These are phyloP conservation scores for Lichtheimia hyalospora DNA, from an alignment of 371 early-diverging fungal genomes.

Conservation along the genomic window DNA sequence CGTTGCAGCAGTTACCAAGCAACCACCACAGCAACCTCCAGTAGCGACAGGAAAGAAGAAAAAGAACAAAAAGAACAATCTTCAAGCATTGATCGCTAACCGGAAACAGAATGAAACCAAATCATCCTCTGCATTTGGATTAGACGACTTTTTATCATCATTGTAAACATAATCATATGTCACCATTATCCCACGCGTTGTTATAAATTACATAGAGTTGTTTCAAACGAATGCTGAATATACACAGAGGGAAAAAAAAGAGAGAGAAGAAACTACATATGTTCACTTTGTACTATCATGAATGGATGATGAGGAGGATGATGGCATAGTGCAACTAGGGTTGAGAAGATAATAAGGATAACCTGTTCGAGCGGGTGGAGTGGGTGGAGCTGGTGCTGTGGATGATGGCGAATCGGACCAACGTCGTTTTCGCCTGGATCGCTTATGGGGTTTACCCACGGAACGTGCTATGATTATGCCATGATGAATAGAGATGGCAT, in stretches of 20 bases:
- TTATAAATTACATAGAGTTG: neutral
- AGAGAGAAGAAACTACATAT: too few relatives aligned
- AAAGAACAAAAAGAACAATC: constrained; percentile 40
- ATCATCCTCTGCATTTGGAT: constrained; percentile 9
- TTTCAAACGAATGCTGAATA: neutral
- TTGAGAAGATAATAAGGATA: constrained; percentile 14
- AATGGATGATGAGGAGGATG: too few relatives aligned
- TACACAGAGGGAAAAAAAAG: neutral
- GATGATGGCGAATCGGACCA: neutral
- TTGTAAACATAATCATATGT: constrained; percentile 16
- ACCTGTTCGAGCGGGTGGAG: neutral
- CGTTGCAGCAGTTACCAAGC: neutral
- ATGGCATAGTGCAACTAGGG: too few relatives aligned
- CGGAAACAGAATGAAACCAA: constrained; percentile 20
- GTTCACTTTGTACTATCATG: too few relatives aligned
- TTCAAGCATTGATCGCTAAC: constrained; percentile 36
- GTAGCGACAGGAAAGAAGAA: too few relatives aligned
- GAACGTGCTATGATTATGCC: neutral
- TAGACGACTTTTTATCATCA: constrained; percentile 37
- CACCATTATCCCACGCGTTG: too few relatives aligned
- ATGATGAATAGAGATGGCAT: neutral
- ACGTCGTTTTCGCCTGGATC: neutral
- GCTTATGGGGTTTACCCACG: constrained; percentile 7
- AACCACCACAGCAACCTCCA: neutral
- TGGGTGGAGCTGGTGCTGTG: neutral